Evolutionary conservation across 495 filamentous ascomycete genomes (phyloP).

Genomic region (Neurospora tetraspora): DNA sequence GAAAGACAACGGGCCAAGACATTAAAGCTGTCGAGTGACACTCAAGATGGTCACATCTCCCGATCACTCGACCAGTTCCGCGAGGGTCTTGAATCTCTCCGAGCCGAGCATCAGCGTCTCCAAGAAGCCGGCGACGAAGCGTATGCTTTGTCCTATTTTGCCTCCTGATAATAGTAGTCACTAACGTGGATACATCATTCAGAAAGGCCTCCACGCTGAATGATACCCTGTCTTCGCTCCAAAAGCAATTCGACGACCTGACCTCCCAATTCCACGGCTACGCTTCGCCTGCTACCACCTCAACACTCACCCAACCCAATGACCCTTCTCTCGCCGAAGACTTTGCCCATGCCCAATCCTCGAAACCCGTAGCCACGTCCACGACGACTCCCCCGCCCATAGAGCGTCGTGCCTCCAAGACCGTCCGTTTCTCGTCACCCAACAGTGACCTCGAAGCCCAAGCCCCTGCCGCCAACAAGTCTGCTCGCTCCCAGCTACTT

Average conservation of each 20-base stretch:
- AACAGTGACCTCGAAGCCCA: slow-evolving; percentile 39
- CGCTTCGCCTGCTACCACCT: slow-evolving; percentile 36
- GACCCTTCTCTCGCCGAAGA: slow-evolving; percentile 54
- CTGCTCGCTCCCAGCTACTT: slow-evolving; percentile 46
- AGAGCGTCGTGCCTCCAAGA: slow-evolving; percentile 49
- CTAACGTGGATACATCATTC: background rate
- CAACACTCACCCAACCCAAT: slow-evolving; percentile 51
- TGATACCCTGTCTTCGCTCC: slow-evolving; percentile 41
- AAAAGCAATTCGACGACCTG: slow-evolving; percentile 49
- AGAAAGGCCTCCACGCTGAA: slow-evolving; percentile 37
- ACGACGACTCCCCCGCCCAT: slow-evolving; percentile 23
- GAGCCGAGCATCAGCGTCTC: slow-evolving; percentile 53
- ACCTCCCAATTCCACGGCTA: slow-evolving; percentile 52
- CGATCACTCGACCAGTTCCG: slow-evolving; percentile 77
- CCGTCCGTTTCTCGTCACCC: slow-evolving; percentile 66
- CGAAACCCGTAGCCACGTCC: slow-evolving; percentile 33
- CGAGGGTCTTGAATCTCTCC: slow-evolving; percentile 69
- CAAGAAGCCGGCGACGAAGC: slow-evolving; percentile 49
- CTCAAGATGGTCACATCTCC: slow-evolving; percentile 83
- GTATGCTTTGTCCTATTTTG: slow-evolving; percentile 21
- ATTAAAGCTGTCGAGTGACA: slow-evolving; percentile 66
- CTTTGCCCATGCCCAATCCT: slow-evolving; percentile 50
- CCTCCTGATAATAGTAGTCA: background rate
- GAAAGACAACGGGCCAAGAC: slow-evolving; percentile 86
- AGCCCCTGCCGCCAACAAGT: slow-evolving; percentile 31